These are phyloP conservation scores for Galerina sulciceps DNA, from an alignment of 768 basidiomycete species.

Conservation along the genomic window DNA sequence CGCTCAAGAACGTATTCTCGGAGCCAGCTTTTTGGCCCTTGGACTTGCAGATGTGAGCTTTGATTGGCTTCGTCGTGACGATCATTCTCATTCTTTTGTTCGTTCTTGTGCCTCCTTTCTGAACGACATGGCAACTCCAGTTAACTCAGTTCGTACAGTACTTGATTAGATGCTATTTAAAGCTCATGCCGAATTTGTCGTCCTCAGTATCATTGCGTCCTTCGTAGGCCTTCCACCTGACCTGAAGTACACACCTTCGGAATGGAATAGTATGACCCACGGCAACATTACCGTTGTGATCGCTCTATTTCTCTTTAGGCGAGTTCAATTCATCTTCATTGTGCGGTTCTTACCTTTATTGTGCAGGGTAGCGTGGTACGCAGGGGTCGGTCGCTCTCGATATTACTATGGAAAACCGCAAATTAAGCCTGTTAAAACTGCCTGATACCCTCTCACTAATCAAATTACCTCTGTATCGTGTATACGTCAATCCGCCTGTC, in stretches of 20 bases:
- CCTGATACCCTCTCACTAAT: background rate
- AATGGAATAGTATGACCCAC: constrained; percentile 77
- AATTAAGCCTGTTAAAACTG: background rate
- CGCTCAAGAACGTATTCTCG: constrained; percentile 74
- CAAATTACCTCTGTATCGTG: background rate
- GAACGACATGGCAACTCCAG: constrained; percentile 33
- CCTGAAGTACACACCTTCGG: constrained; percentile 49
- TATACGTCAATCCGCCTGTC: constrained; percentile 1
- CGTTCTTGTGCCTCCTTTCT: background rate
- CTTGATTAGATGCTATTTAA: background rate
- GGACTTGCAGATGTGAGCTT: constrained; percentile 73
- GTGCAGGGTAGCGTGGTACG: constrained; percentile 57
- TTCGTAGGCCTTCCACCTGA: constrained; percentile 61
- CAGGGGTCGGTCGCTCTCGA: constrained; percentile 30
- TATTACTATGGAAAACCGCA: constrained; percentile 31
- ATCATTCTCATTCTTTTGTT: constrained; percentile 1
- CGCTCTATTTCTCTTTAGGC: constrained; percentile 63
- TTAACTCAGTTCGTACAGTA: constrained; percentile 59
- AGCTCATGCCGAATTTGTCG: constrained; percentile 11
- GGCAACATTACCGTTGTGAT: constrained; percentile 74
- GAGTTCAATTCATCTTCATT: constrained; percentile 1
- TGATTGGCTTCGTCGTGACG: background rate
- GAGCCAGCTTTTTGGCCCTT: constrained; percentile 66
- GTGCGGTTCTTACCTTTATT: background rate
- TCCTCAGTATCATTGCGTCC: constrained; percentile 57